Conservation (phyloP, 2,329 filamentous ascomycete genomes). For the Cladosporium sp. region DNA sequence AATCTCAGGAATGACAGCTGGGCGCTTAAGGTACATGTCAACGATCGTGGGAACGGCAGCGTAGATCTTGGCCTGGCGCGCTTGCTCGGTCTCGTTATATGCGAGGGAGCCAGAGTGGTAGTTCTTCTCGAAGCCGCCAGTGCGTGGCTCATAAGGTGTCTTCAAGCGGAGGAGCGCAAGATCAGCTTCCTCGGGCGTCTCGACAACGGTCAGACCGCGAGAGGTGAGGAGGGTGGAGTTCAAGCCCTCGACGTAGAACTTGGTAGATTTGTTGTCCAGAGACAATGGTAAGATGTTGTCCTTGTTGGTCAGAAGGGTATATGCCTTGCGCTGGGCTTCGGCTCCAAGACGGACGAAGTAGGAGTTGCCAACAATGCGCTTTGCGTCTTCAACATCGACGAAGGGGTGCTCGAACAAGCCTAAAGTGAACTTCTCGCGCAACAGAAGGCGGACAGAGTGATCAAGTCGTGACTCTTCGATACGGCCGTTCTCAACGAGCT, state of each 20-base stretch:
- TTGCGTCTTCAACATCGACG: constrained; percentile 43
- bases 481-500: constrained; percentile 1
- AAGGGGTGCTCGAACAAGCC: constrained; percentile 52
- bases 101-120: constrained; percentile 41
- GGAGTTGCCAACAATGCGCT: constrained; percentile 40
- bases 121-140: constrained; percentile 38
- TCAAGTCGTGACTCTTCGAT: constrained; percentile 43
- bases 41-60: constrained; percentile 39
- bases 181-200: constrained; percentile 38
- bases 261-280: constrained; percentile 17
- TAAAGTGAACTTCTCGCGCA: constrained; percentile 49
- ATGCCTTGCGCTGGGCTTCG: constrained; percentile 35
- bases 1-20: constrained; percentile 42
- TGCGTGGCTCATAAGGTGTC: constrained; percentile 40
- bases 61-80: constrained; percentile 38
- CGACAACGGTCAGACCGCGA: constrained; percentile 35
- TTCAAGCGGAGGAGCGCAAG: constrained; percentile 39
- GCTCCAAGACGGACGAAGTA: constrained; percentile 39
- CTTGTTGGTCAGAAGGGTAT: constrained; percentile 36
- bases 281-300: constrained; percentile 30
- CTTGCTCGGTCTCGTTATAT: constrained; percentile 38
- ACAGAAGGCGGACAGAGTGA: constrained; percentile 42
- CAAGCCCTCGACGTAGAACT: constrained; percentile 36
- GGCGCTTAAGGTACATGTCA: constrained; percentile 43
- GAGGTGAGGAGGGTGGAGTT: constrained; percentile 31